Evolutionary conservation across 192 early-diverging fungal genomes (phyloP), one percentile per base, ranked within the genome.

Genomic region (Coemansia sp.): DNA sequence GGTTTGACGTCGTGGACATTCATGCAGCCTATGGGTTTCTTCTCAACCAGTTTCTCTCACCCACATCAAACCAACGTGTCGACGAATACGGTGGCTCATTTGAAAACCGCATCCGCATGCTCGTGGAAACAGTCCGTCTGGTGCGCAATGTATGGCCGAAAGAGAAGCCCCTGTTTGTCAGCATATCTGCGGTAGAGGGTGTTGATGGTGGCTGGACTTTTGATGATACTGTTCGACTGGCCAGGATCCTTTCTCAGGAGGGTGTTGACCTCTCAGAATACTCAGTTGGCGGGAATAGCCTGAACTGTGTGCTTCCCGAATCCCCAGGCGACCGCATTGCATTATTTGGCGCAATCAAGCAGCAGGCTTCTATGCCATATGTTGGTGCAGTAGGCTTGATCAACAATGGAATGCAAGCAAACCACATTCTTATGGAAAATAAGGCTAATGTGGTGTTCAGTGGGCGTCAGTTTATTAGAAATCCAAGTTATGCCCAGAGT

Each of bases 21-120:
- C 94, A 96, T 57, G 84, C 74, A 51, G 93, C 95, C 1, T 92
- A 98, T 71, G 95, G 96, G 7, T 97, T 95, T 65, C 71, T 97
- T 38, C 60, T 92, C 49, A 75, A 87, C 70, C 75, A 87, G 66
- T 96, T 97, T 62, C 61, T 95, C 10, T 90, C 88, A 12, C 87
- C 90, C 3, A 52, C 91, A 27, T 78, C 88, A 51, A 97, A 98
- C 76, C 53, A 85, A 23, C 88, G 96, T 55, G 95, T 91, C 0
- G 96, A 98, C 67, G 53, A 91, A 45, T 98, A 94, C 64, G 96
- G 95, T 30, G 95, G 96, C 0, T 87, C 86, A 1, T 86, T 95
- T 33, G 90, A 95, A 58, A 97, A 97, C 81, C 86, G 95, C 54
- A 74, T 81, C 19, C 87, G 91, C 0, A 87, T 94, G 55, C 60